phyloP scores from a whole-genome alignment of 1,284 basidiomycete genomes.

The Amylostereum areolatum region DNA sequence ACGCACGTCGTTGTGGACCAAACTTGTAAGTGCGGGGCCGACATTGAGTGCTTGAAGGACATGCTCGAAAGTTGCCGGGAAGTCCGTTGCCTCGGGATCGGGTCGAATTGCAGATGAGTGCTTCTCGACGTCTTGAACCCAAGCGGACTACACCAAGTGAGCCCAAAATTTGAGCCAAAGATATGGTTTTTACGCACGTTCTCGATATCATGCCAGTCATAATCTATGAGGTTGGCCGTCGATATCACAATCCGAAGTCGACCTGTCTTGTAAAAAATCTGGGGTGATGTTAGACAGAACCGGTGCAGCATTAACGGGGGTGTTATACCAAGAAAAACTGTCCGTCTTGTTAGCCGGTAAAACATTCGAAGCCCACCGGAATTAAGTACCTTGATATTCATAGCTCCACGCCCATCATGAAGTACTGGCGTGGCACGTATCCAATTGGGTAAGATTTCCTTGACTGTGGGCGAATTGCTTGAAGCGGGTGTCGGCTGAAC shows the following conservation, averaged over 20 bases:
- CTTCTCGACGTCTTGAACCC: slow-evolving; percentile 71
- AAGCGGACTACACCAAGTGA: slow-evolving; percentile 46
- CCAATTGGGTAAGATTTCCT: slow-evolving; percentile 67
- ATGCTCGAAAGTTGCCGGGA: slow-evolving; percentile 39
- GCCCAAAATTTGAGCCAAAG: neutral
- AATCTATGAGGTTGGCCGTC: slow-evolving; percentile 68
- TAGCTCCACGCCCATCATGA: slow-evolving; percentile 57
- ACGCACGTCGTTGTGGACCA: slow-evolving; percentile 47
- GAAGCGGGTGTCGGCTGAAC: slow-evolving; percentile 45
- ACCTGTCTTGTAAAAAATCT: slow-evolving; percentile 72
- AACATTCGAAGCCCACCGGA: too few species aligned
- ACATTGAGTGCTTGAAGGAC: slow-evolving; percentile 58
- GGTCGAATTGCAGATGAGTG: slow-evolving; percentile 37
- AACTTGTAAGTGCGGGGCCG: slow-evolving; percentile 48
- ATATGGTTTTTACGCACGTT: slow-evolving; percentile 41
- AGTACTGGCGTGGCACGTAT: slow-evolving; percentile 62
- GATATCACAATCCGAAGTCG: slow-evolving; percentile 66
- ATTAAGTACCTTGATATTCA: slow-evolving; percentile 73
- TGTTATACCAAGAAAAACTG: too few species aligned
- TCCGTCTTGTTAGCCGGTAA: too few species aligned
- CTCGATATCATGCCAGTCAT: slow-evolving; percentile 77
- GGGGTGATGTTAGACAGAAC: neutral
- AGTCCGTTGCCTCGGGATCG: slow-evolving; percentile 39
- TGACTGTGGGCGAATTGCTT: slow-evolving; percentile 46
- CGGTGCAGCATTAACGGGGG: too few species aligned